Evolutionary conservation across 495 filamentous ascomycete species (phyloP), one percentile per base, ranked within the genome.

Genomic region (Geopyxis carbonaria): DNA sequence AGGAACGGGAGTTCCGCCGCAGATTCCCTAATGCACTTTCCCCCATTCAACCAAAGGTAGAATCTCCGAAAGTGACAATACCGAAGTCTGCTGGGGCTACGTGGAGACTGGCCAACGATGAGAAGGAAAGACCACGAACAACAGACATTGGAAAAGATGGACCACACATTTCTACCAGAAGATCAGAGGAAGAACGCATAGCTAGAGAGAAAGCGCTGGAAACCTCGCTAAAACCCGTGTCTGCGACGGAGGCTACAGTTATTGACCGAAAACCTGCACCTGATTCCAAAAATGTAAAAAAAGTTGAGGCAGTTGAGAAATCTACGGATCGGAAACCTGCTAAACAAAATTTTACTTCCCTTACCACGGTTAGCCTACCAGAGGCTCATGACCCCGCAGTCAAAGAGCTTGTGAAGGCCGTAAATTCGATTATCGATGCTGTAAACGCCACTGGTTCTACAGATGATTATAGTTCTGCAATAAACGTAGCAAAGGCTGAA

Each of bases 341-440:
- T 38, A 59, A 57, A 37, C 43, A 53, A 18, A 56, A 41, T 19
- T 13, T 44, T 23, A 45, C 13, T 28, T 13, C 31, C 8, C 19
- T 35, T 25, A 7, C 30, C 31, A 8, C 79, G 21, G 56, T 93
- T 22, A 68, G 73, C 34, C 66, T 86, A 25, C 63, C 67, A 37
- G 69, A 75, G 47, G 80, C 80, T 40, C 71, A 77, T 42, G 89
- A 95, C 50, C 76, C 81, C 3, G 64, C 93, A 16, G 80, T 94
- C 3, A 83, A 92, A 59, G 81, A 94, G 53, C 64, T 97, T n/a
- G 79, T 89, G 39, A 87, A 80, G 62, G 84, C 89, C 53, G 67
- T 95, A 46, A 97, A 97, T 60, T 80, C 87, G 59, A 78, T 97
- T 56, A 93, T 97, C 56, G 73, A 79, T 1, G 79, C 87, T 22